Percentiles rank a stretch among this genome's conserved stretches.
Conservation (phyloP, 2,329 filamentous ascomycete genomes). For the Macrophomina phaseolina region DNA sequence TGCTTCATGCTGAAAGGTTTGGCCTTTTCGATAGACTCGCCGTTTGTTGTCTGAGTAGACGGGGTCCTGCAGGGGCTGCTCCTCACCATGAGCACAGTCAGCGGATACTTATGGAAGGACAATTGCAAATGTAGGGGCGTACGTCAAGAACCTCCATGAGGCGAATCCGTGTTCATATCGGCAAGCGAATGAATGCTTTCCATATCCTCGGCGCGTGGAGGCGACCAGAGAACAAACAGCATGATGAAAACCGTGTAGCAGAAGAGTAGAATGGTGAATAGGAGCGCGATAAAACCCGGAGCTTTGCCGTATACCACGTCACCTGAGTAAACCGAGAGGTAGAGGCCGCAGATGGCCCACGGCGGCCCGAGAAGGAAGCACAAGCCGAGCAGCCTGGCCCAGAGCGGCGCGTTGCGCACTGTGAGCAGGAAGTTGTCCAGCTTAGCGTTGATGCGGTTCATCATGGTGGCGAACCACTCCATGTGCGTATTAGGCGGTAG, state of each 20-base stretch:
- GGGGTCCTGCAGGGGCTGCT: no score
- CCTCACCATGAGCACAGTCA: no score
- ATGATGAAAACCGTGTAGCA: neutral
- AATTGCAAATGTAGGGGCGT: neutral
- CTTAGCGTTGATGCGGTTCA: neutral
- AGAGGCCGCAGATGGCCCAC: neutral
- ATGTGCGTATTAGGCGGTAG: neutral
- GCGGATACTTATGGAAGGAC: neutral
- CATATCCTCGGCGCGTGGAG: neutral
- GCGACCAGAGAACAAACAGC: neutral
- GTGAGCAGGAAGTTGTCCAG: neutral
- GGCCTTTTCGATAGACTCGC: no score
- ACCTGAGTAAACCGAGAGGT: neutral
- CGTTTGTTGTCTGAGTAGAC: no score
- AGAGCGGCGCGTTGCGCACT: neutral
- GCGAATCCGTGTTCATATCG: no score
- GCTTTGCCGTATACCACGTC: neutral
- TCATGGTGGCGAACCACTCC: neutral
- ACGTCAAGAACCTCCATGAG: no score
- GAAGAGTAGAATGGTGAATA: neutral
- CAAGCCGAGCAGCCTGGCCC: neutral
- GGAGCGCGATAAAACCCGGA: neutral
- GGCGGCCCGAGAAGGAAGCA: neutral
- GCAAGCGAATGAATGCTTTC: neutral
- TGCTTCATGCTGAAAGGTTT: no score